Evolutionary conservation across 2,329 filamentous ascomycete species (phyloP).

Genomic region (Pseudodiploospora longispora): DNA sequence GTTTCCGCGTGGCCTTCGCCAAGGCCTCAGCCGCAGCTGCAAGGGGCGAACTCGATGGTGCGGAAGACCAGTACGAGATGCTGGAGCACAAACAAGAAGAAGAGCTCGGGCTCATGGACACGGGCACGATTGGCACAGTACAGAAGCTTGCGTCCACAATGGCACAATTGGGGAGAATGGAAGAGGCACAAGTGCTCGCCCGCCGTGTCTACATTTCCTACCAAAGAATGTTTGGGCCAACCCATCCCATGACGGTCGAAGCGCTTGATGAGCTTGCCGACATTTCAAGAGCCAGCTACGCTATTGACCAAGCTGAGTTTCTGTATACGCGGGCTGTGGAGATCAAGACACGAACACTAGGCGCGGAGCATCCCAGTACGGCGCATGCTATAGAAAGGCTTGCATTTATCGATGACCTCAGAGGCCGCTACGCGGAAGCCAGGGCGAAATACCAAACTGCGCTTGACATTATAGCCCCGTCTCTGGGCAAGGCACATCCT

Average conservation of each 20-base stretch:
- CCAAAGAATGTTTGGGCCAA: conserved; percentile 17
- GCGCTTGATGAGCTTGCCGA: conserved; percentile 19
- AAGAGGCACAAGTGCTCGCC: conserved; percentile 17
- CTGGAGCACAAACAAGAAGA: conserved; percentile 17
- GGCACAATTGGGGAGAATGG: conserved; percentile 14
- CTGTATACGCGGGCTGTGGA: conserved; percentile 19
- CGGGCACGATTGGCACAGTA: conserved; percentile 16
- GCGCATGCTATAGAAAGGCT: conserved; percentile 17
- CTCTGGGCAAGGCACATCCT: conserved; percentile 16
- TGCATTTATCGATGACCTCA: conserved; percentile 18
- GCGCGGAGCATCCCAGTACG: conserved; percentile 15
- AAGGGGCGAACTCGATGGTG: conserved; percentile 12
- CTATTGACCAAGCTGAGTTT: conserved; percentile 20
- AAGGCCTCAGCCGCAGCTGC: conserved; percentile 15
- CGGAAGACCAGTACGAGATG: conserved; percentile 14
- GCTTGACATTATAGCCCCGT: conserved; percentile 13
- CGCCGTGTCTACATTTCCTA: conserved; percentile 18
- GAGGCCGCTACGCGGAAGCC: conserved; percentile 14
- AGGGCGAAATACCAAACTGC: conserved; percentile 14
- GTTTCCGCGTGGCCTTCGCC: conserved; percentile 16
- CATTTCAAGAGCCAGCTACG: conserved; percentile 15
- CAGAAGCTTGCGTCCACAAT: conserved; percentile 17
- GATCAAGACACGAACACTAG: conserved; percentile 14
- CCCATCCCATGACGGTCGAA: conserved; percentile 19
- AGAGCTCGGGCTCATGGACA: conserved; percentile 15